Evolutionary conservation across 2,329 filamentous ascomycete genomes (phyloP).

Genomic region (Trichoderma sp.): DNA sequence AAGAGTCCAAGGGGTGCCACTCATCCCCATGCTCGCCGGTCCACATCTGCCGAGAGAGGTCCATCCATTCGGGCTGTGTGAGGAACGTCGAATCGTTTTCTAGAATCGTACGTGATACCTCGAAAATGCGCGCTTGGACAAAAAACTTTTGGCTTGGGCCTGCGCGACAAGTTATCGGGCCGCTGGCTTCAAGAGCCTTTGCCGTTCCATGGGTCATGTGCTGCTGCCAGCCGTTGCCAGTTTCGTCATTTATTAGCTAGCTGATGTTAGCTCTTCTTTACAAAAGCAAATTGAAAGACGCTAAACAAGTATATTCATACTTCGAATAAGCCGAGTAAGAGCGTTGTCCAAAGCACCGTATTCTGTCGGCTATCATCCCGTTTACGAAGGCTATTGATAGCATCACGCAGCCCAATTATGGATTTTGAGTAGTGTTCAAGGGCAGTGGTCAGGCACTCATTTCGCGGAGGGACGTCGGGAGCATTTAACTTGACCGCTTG

Average conservation of each 20-base stretch:
- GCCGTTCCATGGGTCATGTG: slow-evolving; percentile 41
- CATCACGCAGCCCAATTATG: slow-evolving; percentile 30
- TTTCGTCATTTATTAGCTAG: slow-evolving; percentile 38
- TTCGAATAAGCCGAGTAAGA: slow-evolving; percentile 40
- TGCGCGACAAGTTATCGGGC: slow-evolving; percentile 32
- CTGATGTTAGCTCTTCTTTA: not conserved
- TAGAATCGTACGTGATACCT: slow-evolving; percentile 32
- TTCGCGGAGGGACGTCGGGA: not conserved
- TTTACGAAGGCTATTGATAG: slow-evolving; percentile 21
- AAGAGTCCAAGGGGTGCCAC: slow-evolving; percentile 28
- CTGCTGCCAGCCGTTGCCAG: slow-evolving; percentile 39
- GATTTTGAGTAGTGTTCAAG: slow-evolving; percentile 35
- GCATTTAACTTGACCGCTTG: slow-evolving; percentile 32
- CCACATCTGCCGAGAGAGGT: slow-evolving; percentile 19
- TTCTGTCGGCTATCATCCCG: slow-evolving; percentile 17
- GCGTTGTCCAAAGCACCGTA: slow-evolving; percentile 38
- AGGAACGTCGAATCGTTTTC: slow-evolving; percentile 33
- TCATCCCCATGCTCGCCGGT: slow-evolving; percentile 1
- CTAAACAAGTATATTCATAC: slow-evolving; percentile 25
- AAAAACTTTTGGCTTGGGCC: slow-evolving; percentile 35
- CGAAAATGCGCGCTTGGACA: slow-evolving; percentile 34
- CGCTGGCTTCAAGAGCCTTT: slow-evolving; percentile 35
- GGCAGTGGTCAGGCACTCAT: slow-evolving; percentile 24
- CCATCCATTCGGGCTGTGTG: slow-evolving; percentile 30
- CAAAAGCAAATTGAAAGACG: not conserved